Percentiles rank a stretch among this genome's conserved stretches.
Conservation (phyloP, 495 filamentous ascomycete species). For the Viridothelium virens region DNA sequence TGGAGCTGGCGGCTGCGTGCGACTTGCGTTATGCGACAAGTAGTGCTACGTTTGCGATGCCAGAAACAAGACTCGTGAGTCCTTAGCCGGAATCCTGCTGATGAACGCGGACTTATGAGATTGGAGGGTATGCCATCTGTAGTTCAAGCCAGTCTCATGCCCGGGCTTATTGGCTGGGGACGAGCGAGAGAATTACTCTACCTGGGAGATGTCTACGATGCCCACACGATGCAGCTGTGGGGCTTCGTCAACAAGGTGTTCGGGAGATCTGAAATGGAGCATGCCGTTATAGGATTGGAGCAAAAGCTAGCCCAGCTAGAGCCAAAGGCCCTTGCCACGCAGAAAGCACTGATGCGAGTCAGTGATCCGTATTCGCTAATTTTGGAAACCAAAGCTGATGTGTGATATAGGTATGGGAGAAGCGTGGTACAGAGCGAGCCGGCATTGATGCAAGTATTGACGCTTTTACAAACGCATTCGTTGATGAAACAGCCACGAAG, state of each 20-base stretch:
- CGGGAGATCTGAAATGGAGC: constrained; percentile 11
- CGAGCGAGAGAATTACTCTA: constrained; percentile 23
- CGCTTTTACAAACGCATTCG: constrained; percentile 22
- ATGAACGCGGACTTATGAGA: neutral
- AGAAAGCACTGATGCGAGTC: constrained; percentile 17
- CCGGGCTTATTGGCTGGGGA: constrained; percentile 23
- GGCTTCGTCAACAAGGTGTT: constrained; percentile 24
- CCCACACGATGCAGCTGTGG: constrained; percentile 20
- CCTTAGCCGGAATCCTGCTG: neutral
- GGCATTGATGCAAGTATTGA: constrained; percentile 23
- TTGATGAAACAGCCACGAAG: constrained; percentile 13
- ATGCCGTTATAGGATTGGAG: constrained; percentile 10
- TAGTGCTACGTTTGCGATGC: constrained; percentile 23
- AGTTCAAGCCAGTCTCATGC: constrained; percentile 23
- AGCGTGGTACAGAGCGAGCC: constrained; percentile 17
- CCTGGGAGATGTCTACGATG: constrained; percentile 22
- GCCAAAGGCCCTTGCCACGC: constrained; percentile 18
- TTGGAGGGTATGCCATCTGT: constrained; percentile 22
- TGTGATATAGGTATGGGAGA: constrained; percentile 24
- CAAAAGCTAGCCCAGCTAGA: constrained; percentile 16
- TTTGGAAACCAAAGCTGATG: neutral
- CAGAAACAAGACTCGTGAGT: constrained; percentile 20
- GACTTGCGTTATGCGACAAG: constrained; percentile 23
- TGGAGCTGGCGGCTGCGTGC: constrained; percentile 24
- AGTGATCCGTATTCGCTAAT: neutral